Base-by-base conservation (phyloP, 2,329 filamentous ascomycete species). In the Decorospora gaudefroyi region DNA sequence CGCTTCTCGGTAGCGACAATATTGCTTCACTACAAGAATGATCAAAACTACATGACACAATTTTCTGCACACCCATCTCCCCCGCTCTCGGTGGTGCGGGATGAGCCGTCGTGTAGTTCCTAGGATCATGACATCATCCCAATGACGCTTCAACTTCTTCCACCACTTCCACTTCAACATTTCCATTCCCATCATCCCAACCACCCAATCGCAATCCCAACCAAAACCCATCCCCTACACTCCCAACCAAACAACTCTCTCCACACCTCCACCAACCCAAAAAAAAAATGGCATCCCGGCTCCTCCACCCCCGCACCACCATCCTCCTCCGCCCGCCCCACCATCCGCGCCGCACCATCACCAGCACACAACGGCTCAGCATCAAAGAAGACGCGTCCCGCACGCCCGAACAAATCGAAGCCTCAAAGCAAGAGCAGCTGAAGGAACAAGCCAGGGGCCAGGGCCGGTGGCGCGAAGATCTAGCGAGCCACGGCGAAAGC, bases 351-450 rank as follows among this genome's bases (percentile, higher is more conserved):
- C 65, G 67, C 23, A 41, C 62, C 3, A 60, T 75, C 44, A 59
- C 51, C 35, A 64, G 49, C 6, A 67, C 67, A n/a, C 55, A 53
- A 12, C 56, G 48, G 11, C 53, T 67, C 26, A 52, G 53, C 15
- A 51, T 75, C 39, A 74, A 74, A 43, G 72, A 75, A 57, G 72
- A 74, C 46, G 63, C 62, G 15, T 47, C 64, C 12, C 71, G 67
- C 33, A 57, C 56, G n/a, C 58, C 67, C 8, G 65, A 73, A 13
- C 65, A 76, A 45, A 42, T 74, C 19, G 74, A 76, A 40, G 39
- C 59, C 33, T 65, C 68, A 29, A 77, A 76, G 61, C 69, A 76
- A 44, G 70, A 75, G 39, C 71, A 74, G 47, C 48, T 76, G 27
- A 55, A 69, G 46, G 73, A 75, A 49, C 72, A 74, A 54, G 58